Evolutionary conservation across 495 filamentous ascomycete genomes (phyloP).

Genomic region (Aspergillus bertholletiae): DNA sequence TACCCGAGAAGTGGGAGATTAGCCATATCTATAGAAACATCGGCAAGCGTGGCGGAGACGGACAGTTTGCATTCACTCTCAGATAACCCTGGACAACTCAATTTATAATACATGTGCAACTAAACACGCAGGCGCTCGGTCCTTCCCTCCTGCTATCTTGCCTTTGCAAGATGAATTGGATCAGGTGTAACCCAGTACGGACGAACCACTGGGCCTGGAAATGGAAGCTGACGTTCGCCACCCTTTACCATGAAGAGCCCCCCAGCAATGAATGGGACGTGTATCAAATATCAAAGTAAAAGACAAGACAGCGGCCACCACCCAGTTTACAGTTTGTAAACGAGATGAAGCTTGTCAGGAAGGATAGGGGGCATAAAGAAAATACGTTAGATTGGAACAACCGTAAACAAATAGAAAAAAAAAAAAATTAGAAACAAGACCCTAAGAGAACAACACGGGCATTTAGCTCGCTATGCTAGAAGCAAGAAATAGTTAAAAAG

Average conservation of each 20-base stretch:
- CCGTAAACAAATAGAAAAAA: background rate
- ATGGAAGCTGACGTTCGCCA: no score
- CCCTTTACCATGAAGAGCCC: no score
- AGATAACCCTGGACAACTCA: no score
- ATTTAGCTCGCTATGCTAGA: conserved; percentile 27
- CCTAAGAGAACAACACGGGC: conserved; percentile 17
- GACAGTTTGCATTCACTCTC: no score
- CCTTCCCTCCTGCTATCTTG: background rate
- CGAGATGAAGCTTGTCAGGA: background rate
- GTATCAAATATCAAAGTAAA: background rate
- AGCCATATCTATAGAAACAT: background rate
- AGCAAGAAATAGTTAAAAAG: conserved; percentile 13
- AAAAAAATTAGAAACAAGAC: background rate
- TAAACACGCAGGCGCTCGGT: background rate
- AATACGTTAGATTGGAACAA: background rate
- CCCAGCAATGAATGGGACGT: no score
- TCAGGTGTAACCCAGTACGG: background rate
- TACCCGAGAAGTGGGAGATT: no score
- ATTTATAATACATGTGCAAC: background rate
- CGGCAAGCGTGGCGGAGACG: no score
- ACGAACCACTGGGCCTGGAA: background rate
- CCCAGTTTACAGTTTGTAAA: background rate
- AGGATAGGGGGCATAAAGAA: background rate
- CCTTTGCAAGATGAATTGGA: background rate
- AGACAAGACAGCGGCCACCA: background rate